phyloP scores from a whole-genome alignment of 1,284 basidiomycete genomes.

The Volvariella volvacea region DNA sequence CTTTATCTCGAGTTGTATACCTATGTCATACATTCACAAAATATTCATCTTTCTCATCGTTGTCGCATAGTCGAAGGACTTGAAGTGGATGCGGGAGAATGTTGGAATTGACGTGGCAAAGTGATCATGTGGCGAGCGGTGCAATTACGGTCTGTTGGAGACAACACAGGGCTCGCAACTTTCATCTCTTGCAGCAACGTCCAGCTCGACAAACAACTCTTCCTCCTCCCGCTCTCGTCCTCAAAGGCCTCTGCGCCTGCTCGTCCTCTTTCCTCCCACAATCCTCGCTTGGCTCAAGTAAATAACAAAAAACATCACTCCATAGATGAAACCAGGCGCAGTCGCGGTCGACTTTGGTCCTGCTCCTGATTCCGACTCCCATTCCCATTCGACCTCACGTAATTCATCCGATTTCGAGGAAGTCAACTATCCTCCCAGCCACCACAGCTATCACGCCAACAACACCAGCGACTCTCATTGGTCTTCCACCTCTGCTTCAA shows the following conservation, averaged over 20 bases:
- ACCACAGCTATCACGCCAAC: slow-evolving; percentile 23
- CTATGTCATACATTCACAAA: slow-evolving; percentile 12
- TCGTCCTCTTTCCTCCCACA: too few species aligned
- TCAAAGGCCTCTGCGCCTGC: slow-evolving; percentile 7
- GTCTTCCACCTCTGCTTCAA: neutral
- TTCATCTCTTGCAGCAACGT: too few species aligned
- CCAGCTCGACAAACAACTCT: too few species aligned
- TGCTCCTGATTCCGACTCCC: slow-evolving; percentile 34
- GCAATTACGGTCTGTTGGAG: slow-evolving; percentile 1
- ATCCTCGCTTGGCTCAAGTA: neutral
- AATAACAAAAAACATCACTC: slow-evolving; percentile 5
- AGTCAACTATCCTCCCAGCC: slow-evolving; percentile 46
- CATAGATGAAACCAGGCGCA: slow-evolving; percentile 57
- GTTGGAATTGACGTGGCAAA: slow-evolving; percentile 17
- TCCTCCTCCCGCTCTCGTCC: too few species aligned
- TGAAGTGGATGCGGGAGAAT: too few species aligned
- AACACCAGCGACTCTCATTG: slow-evolving; percentile 15
- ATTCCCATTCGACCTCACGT: slow-evolving; percentile 19
- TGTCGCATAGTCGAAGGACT: too few species aligned
- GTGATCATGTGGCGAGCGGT: slow-evolving; percentile 16
- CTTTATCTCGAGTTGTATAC: too few species aligned
- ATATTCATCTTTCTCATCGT: slow-evolving; percentile 4
- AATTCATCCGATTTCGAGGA: slow-evolving; percentile 68
- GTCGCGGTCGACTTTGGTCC: slow-evolving; percentile 66
- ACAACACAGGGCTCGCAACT: too few species aligned